Evolutionary conservation across 2,329 filamentous ascomycete genomes (phyloP), one percentile per base, ranked within the genome.

Genomic region (Coleophoma crateriformis): DNA sequence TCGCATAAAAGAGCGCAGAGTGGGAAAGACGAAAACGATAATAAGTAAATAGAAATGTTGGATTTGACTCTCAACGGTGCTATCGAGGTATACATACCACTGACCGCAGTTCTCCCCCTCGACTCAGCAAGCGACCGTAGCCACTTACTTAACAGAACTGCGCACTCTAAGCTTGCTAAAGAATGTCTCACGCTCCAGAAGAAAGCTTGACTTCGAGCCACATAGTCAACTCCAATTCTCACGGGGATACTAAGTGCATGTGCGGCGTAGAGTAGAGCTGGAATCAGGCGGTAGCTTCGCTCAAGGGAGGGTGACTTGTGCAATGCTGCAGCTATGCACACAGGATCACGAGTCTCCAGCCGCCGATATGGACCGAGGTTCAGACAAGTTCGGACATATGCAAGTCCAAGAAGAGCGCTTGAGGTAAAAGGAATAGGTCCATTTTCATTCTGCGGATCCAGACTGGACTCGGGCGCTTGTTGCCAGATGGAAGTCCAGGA

Each of bases 231-330:
- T 0, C 80, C 80, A 13, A 75, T 72, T 61, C 83, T 84, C 51
- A 85, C 79, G 20, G 84, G 69, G 70, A 86, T 82, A 3, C 82
- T 84, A 34, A 88, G 68, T 0, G 84, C 83, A 60, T 87, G 84
- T 27, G 84, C 79, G 1, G 82, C 81, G 58, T 88, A 84, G 27
- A 85, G 75, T 0, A 87, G 77, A 1, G 84, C 84, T 42, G 82
- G 72, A 33, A 79, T 81, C 20, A 87, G 72, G 33, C 79, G 77
- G 17, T 76, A 69, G 47, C 77, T 83, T 46, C 84, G 74, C 17
- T 78, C 71, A 10, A 85, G 72, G 27, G 78, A 69, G 0, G 82
- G 80, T 15, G 79, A 78, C 44, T 77, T 74, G 48, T 74, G 74
- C 53, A 88, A 75, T 1, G 81, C 77, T 35, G 74, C 73, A 1